Evolutionary conservation across 2,329 filamentous ascomycete species (phyloP), one percentile per base, ranked within the genome.

Genomic region (Ophiostoma populinum): DNA sequence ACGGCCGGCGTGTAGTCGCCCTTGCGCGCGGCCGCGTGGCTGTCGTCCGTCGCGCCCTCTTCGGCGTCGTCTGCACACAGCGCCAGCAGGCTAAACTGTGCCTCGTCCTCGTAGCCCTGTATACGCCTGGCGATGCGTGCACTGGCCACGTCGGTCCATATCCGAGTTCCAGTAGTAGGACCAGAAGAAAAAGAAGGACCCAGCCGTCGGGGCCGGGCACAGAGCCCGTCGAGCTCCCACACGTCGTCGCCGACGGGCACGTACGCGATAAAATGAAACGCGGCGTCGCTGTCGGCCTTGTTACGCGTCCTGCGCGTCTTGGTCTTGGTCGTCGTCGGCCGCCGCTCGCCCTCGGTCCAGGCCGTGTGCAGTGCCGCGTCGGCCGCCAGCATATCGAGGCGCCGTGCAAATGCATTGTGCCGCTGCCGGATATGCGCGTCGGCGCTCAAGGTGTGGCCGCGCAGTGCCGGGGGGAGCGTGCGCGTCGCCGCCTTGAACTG

Each of bases 221-320:
- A n/a, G n/a, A 98, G 65, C 12, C 90, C 90, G 56, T 98, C 90
- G 36, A 98, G 69, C 59, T 98, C 90, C 63, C 94, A 98, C 36
- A 98, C 67, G 5, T 62, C 72, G 42, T 75, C 76, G 51, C 79
- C 72, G 45, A 92, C 66, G 34, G 76, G 70, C 10, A 83, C 86
- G 58, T 98, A 98, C 17, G 86, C 90, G 49, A 98, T 85, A 56
- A 98, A 98, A 60, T 98, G 90, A 57, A 92, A 98, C 17, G 87
- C 81, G 48, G 95, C 90, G 48, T 92, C 85, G 36, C 40, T 35
- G 10, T 30, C 31, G 17, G 24, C 27, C 5, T 8, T 22, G 19
- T 31, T 36, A 12, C 21, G 33, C 13, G 15, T 19, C 17, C 6
- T 15, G 7, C 16, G 12, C 15, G 22, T 53, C 39, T 58, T 52